Base-by-base conservation (phyloP, 345 rosid genomes). In the Firmiana major region DNA sequence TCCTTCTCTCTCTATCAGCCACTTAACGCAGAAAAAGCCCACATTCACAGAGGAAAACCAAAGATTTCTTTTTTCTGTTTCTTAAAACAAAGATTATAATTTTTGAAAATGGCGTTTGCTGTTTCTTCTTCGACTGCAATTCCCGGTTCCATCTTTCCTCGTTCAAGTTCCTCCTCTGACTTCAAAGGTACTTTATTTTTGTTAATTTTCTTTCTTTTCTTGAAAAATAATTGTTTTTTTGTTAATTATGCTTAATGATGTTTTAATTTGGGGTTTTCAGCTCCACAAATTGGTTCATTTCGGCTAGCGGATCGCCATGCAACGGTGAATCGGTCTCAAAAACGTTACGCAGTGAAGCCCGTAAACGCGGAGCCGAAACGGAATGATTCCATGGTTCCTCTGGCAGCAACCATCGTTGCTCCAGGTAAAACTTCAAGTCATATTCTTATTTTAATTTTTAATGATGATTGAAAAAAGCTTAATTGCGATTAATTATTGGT, bases 321-420 rank as follows among this genome's bases (percentile, higher is more conserved):
- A 31, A 77, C 86, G 48, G 73, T 87, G 68, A 89, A 77, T 79
- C 74, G 83, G 15, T 82, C 88, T 49, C 85, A 77, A 55, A 85
- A 87, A 55, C 85, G 90, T 28, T 60, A 78, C 28, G 76, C 78
- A 0, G 84, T 88, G 55, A 90, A 76, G 80, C 85, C 93, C 7
- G 46, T 92, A 34, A 87, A 89, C 73, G 93, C 88, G 0, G 89
- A 89, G 89, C 83, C 90, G 1, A 94, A 84, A 57, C 72, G 89
- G 55, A 91, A 79, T 17, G 88, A 80, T 54, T 86, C 87, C 4
- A 71, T 83, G 38, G 89, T 88, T 38, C 74, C 87, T 68, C 84
- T 85, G 0, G 92, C 95, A 1, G 90, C 97, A 17, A 78, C 94
- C 1, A 70, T 87, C 9, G 78, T 75, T 71, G 84, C 92, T 84